Conservation (phyloP, 768 basidiomycete genomes). For the Podaxis mareebaensis region DNA sequence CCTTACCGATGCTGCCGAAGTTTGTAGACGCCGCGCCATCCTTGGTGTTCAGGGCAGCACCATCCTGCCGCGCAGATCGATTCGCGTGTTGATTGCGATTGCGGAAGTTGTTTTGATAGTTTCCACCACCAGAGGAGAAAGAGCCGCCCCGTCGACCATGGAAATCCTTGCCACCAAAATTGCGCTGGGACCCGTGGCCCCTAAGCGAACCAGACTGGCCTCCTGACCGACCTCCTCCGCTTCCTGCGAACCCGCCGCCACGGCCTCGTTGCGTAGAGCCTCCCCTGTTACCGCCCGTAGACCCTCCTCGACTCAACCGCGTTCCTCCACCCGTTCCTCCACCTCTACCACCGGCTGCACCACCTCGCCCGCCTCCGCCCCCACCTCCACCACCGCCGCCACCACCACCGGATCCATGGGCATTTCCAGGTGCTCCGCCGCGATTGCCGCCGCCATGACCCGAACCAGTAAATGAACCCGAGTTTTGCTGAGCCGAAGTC, state of each 20-base stretch:
- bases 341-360: constrained; percentile 40
- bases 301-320: constrained; percentile 53
- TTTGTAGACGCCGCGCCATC: constrained; percentile 50
- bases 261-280: constrained; percentile 44
- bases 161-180: constrained; percentile 64
- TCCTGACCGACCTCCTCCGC: constrained; percentile 45
- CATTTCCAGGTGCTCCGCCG: constrained; percentile 38
- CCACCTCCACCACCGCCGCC: constrained; percentile 44
- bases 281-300: constrained; percentile 47
- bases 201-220: constrained; percentile 50
- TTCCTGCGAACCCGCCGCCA: constrained; percentile 39
- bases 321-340: constrained; percentile 49
- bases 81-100: constrained; percentile 61
- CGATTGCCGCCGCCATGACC: constrained; percentile 38
- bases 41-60: constrained; percentile 45
- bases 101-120: constrained; percentile 51
- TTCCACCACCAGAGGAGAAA: constrained; percentile 54
- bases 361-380: constrained; percentile 39
- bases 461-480: constrained; percentile 30
- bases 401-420: constrained; percentile 30
- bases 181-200: constrained; percentile 65
- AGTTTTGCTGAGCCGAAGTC: constrained; percentile 58
- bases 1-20: constrained; percentile 62
- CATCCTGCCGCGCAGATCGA: constrained; percentile 43
- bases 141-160: constrained; percentile 67